Conservation (phyloP, 1,284 basidiomycete species). For the Trametes polyzona region DNA sequence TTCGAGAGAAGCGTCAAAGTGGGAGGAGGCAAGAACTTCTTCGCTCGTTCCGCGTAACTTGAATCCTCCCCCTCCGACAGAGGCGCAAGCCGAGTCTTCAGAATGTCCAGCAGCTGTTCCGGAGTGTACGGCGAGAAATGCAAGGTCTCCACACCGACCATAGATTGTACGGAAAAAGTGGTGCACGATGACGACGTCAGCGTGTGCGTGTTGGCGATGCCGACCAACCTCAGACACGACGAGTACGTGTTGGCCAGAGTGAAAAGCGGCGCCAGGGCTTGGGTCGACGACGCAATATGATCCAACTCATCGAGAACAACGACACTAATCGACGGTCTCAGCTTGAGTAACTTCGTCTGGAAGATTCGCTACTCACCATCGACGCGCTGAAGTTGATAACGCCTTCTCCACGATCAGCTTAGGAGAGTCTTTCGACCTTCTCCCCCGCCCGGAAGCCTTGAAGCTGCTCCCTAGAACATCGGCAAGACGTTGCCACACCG, state of each 20-base stretch:
- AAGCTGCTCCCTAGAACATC: slow-evolving; percentile 53
- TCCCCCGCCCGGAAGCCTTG: slow-evolving; percentile 39
- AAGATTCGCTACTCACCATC: slow-evolving; percentile 60
- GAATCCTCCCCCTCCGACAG: slow-evolving; percentile 41
- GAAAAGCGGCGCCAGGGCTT: slow-evolving; percentile 64
- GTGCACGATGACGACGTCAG: slow-evolving; percentile 57
- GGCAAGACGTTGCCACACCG: slow-evolving; percentile 70
- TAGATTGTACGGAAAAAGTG: slow-evolving; percentile 38
- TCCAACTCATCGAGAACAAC: slow-evolving; percentile 82
- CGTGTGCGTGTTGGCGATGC: slow-evolving; percentile 84
- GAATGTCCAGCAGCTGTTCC: slow-evolving; percentile 64
- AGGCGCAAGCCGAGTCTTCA: slow-evolving; percentile 59
- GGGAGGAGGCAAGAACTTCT: slow-evolving; percentile 63
- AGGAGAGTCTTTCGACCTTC: slow-evolving; percentile 33
- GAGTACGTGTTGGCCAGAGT: slow-evolving; percentile 57
- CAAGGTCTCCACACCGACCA: slow-evolving; percentile 58
- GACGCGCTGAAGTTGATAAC: slow-evolving; percentile 44
- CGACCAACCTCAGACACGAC: slow-evolving; percentile 63
- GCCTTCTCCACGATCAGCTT: slow-evolving; percentile 50
- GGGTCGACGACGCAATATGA: slow-evolving; percentile 64
- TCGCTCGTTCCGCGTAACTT: slow-evolving; percentile 37
- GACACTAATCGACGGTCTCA: slow-evolving; percentile 46
- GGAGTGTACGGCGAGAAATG: slow-evolving; percentile 80
- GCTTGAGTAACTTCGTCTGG: background rate
- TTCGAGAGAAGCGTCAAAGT: slow-evolving; percentile 71